phyloP scores from a whole-genome alignment of 192 early-diverging fungal species.

The Backusella tarrabulga region DNA sequence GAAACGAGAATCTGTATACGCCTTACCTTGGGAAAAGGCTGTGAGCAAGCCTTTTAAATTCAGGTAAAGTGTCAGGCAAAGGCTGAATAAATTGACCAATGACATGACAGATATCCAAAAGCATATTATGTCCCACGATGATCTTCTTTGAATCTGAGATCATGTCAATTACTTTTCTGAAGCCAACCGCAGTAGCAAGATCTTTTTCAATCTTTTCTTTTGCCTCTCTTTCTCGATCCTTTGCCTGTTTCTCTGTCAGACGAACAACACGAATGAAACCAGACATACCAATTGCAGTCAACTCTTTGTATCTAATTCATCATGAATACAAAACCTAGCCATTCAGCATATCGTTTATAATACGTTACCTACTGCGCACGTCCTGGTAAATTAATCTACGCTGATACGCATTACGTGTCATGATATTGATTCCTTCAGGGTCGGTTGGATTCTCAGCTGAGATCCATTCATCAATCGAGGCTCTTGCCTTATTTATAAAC shows the following conservation, averaged over 20 bases:
- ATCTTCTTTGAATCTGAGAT: constrained; percentile 74
- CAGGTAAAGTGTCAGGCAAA: constrained; percentile 60
- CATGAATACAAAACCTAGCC: neutral
- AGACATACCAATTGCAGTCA: constrained; percentile 24
- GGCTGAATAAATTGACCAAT: constrained; percentile 70
- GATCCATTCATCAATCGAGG: constrained; percentile 44
- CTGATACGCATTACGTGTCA: constrained; percentile 44
- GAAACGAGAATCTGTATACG: neutral
- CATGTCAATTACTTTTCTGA: constrained; percentile 80
- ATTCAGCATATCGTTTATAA: neutral
- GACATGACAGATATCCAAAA: constrained; percentile 81
- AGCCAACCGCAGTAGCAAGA: constrained; percentile 36
- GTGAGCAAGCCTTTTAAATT: constrained; percentile 69
- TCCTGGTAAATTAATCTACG: constrained; percentile 64
- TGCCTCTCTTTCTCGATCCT: constrained; percentile 16
- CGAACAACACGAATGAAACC: constrained; percentile 27
- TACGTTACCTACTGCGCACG: constrained; percentile 41
- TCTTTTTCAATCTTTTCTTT: constrained; percentile 25
- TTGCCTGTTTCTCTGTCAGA: constrained; percentile 10
- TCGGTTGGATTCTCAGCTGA: constrained; percentile 36
- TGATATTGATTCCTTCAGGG: constrained; percentile 37
- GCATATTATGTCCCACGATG: constrained; percentile 90
- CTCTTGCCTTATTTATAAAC: constrained; percentile 42
- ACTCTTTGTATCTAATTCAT: constrained; percentile 18
- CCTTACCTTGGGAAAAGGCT: constrained; percentile 62